Base-by-base conservation (phyloP, 805 yeast species). In the Ogataea ganodermae region DNA sequence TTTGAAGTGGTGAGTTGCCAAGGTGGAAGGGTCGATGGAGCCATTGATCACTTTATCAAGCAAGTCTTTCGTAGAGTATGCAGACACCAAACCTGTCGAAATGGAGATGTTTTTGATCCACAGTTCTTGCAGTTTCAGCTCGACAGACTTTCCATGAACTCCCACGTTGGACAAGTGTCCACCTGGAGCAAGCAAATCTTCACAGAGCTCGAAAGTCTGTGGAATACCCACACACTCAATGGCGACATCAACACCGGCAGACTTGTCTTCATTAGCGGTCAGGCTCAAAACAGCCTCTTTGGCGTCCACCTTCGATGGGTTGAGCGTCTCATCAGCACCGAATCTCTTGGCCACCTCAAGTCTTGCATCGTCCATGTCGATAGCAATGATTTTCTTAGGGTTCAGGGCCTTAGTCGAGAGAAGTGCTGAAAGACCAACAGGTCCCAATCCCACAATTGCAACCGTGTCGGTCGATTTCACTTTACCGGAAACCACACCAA, bases 161-260 rank as follows among this genome's bases (percentile, higher is more conserved):
- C 87, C 87, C 35, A 82, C 81, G 61, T 82, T 84, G 22, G 85
- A 86, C 53, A 78, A 75, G 49, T 83, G 73, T 22, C 86, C 87
- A 49, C 86, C 85, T 36, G 80, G 74, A 20, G 73, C 67, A 51
- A 81, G 73, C 28, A 78, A 70, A 23, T 73, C 73, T 48, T 82
- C 78, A 53, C 84, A 84, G 52, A 79, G 67, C 56, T 79, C 76
- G 60, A 83, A 81, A 45, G 86, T 81, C 31, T 69, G 68, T 49
- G 82, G 82, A 37, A 84, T 74, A 59, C 86, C 89, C 24, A 84
- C 84, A 63, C 86, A 79, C 66, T 81, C 78, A 52, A 75, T 74
- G 36, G 77, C 87, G 61, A 81, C 82, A 50, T 82, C 84, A 16
- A 81, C 86, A 54, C 79, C 80, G 8, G 82, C 75, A 26, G 63